phyloP scores from a whole-genome alignment of 2,329 filamentous ascomycete species.

The Westerdykella ornata region DNA sequence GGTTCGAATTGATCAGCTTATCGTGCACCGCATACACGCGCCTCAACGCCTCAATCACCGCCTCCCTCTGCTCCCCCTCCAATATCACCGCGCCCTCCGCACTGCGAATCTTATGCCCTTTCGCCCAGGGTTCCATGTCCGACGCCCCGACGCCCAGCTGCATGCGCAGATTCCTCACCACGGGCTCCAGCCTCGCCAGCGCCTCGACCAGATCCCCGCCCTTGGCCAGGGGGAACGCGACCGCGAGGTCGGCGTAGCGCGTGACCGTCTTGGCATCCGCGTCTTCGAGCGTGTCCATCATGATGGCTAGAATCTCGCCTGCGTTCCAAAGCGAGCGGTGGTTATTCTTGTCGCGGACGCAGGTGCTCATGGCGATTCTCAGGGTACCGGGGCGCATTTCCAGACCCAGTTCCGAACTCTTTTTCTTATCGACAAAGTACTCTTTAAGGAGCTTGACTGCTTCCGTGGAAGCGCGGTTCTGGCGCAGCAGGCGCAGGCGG shows the following conservation, averaged over 20 bases:
- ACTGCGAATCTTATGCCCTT: constrained; percentile 3
- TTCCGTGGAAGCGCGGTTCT: constrained; percentile 58
- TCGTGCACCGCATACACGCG: constrained; percentile 29
- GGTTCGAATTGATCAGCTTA: constrained; percentile 24
- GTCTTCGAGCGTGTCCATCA: constrained; percentile 24
- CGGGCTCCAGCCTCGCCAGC: constrained; percentile 21
- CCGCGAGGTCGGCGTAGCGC: constrained; percentile 28
- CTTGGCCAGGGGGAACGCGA: constrained; percentile 23
- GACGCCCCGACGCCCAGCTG: constrained; percentile 23
- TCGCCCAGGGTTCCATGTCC: neutral
- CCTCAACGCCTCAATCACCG: constrained; percentile 22
- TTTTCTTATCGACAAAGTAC: constrained; percentile 24
- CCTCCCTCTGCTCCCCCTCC: constrained; percentile 15
- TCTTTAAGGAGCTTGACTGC: constrained; percentile 52
- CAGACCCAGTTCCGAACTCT: constrained; percentile 3
- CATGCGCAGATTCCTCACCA: constrained; percentile 22
- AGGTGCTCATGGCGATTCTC: constrained; percentile 66
- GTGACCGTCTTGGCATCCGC: constrained; percentile 23
- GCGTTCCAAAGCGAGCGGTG: constrained; percentile 60
- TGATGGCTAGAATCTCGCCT: constrained; percentile 53
- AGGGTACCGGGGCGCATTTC: constrained; percentile 49
- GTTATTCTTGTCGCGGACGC: constrained; percentile 71
- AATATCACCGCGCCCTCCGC: constrained; percentile 11
- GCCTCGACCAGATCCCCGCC: constrained; percentile 26
- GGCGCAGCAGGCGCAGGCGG: constrained; percentile 61